Base-by-base conservation (phyloP, 2,329 filamentous ascomycete species). In the Exophiala mesophila region DNA sequence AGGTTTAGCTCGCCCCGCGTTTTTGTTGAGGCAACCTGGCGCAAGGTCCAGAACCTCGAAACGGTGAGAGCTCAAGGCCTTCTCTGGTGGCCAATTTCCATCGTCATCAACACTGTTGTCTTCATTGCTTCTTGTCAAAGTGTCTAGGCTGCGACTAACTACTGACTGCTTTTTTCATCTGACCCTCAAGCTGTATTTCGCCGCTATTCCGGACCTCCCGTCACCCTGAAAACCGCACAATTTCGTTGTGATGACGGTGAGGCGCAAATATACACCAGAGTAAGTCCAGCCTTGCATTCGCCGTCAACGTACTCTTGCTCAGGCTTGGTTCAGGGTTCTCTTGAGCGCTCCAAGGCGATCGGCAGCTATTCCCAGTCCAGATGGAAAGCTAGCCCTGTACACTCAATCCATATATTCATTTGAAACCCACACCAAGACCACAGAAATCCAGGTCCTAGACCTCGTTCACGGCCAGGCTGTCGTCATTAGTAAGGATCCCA, bases 341-440 rank as follows among this genome's bases (percentile, higher is more conserved):
- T 59, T 73, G 42, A 64, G 63, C 50, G 68, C 69, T 40, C 70
- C 70, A 21, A 61, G 69, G 46, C 61, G 69, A 47, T 70, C 67
- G 23, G 57, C 65, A 29, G 69, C 65, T 29, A 52, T 63, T 37
- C 69, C 70, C 19, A 71, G 69, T 51, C 55, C 67, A 2, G 57
- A 64, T 17, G 70, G 70, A n/a, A 70, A 63, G 10, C 60, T 71
- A 19, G 65, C 67, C 4, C 60, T 71, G 8, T 72, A 70, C 54
- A 70, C 66, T 6, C 67, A 71, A 40, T 68, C 68, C 2, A 61
- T 63, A n/a, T 73, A 73, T 49, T 71, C 68, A 16, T 73, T 73
- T 52, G 66, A 71, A 20, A 66, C 66, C 1, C 69, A 72, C 51
- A 62, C 63, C 26, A 68, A 68, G 49, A 69, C 61, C 21, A 65